phyloP scores from a whole-genome alignment of 805 yeast species.

The Kazachstania viticola region DNA sequence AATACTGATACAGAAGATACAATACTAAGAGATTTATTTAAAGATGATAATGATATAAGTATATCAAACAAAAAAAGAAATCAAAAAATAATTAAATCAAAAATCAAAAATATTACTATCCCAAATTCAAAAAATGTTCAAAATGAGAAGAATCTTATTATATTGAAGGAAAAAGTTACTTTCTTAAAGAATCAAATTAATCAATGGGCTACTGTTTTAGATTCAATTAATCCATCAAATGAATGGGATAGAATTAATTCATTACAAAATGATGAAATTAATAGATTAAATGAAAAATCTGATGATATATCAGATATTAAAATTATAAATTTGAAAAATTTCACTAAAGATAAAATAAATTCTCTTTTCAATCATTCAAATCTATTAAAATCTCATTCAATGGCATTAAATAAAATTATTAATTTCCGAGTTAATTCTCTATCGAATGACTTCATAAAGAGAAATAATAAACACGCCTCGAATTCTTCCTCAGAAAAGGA shows the following conservation, averaged over 20 bases:
- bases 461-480: too few relatives aligned
- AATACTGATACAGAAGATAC: constrained; percentile 13
- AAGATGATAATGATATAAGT: constrained; percentile 10
- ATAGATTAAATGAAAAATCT: background rate
- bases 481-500: too few relatives aligned
- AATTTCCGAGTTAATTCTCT: constrained; percentile 10
- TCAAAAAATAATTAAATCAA: background rate
- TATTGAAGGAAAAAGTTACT: constrained; percentile 15
- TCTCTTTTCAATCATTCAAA: constrained; percentile 10
- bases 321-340: background rate
- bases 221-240: constrained; percentile 7
- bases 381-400: constrained; percentile 15
- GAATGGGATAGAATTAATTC: constrained; percentile 10
- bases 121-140: constrained; percentile 25
- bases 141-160: constrained; percentile 17
- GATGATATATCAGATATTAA: background rate
- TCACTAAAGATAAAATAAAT: background rate
- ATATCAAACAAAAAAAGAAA: constrained; percentile 1
- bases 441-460: constrained; percentile 10
- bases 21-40: constrained; percentile 6
- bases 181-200: constrained; percentile 16
- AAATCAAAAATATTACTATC: constrained; percentile 1
- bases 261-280: background rate
- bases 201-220: constrained; percentile 18
- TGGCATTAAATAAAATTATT: constrained; percentile 11